phyloP scores from a whole-genome alignment of 2,329 filamentous ascomycete genomes.

The Elsinoe perseae region DNA sequence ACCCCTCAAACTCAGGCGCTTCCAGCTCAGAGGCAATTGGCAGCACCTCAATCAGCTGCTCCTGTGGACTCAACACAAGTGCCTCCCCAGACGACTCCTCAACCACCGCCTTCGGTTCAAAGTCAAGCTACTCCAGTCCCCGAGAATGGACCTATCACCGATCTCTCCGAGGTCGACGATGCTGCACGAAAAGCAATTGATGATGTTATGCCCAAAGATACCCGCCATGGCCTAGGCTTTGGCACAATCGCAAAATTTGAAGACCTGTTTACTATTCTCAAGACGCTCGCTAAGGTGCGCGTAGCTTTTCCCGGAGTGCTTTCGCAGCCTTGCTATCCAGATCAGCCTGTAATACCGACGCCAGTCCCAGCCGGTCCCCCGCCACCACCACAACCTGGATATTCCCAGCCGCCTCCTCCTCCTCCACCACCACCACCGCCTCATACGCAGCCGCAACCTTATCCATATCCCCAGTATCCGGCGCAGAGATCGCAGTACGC shows the following conservation, averaged over 20 bases:
- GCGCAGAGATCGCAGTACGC: neutral
- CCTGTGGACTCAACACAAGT: neutral
- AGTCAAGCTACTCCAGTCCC: neutral
- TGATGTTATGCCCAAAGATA: conserved; percentile 11
- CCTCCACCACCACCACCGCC: neutral
- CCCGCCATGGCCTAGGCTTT: conserved; percentile 10
- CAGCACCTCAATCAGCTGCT: neutral
- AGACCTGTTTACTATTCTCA: conserved; percentile 8
- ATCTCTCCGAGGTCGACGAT: conserved; percentile 1
- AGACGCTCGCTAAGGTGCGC: conserved; percentile 1
- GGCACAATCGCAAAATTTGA: conserved; percentile 13
- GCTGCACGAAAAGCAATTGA: conserved; percentile 11
- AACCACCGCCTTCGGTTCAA: neutral
- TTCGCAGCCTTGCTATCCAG: conserved; percentile 4
- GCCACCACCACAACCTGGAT: neutral
- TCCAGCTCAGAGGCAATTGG: neutral
- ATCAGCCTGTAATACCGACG: conserved; percentile 2
- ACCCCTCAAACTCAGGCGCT: neutral
- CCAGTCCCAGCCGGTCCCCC: neutral
- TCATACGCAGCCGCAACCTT: neutral
- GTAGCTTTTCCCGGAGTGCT: neutral
- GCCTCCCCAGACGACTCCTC: neutral
- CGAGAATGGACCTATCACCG: neutral
- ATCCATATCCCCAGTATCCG: neutral
- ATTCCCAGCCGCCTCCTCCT: neutral